Base-by-base conservation (phyloP, 164 flowering plant species). In the Protea cynaroides region DNA sequence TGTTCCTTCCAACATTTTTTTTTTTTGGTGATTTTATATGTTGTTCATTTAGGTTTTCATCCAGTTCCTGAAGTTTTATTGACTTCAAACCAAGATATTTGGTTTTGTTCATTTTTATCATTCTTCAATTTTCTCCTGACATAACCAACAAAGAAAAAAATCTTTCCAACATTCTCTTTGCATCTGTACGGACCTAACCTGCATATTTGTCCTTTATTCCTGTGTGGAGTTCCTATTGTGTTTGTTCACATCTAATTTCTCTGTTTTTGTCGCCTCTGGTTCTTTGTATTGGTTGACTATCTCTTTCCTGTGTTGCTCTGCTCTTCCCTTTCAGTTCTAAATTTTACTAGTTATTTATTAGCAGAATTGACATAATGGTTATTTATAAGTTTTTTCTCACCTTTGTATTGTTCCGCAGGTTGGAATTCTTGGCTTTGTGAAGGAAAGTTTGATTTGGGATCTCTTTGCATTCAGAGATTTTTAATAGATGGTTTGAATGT, bases 401-500 rank as follows among this genome's bases (percentile, higher is more conserved):
- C 44, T 22, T 58, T 38, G 22, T 59, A 38, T 68, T 60, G 65
- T 38, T 44, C 34, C 49, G 63, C 84, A 86, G 86, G 82, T 54
- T 25, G 2, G 0, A 61, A 79, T 58, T 70, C 71, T 50, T 62
- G 77, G 82, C 58, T 80, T 23, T 80, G 87, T 75, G 81, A 51
- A 18, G 83, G 74, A 62, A 62, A 70, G 14, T 54, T 74, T 57
- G 73, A 71, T 67, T 56, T 76, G 71, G 69, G 75, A 22, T 76
- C 81, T 29, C 56, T 56, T 18, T 80, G 83, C 78, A 61, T 57
- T 25, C 84, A 75, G 51, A 73, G 79, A 59, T 68, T 59, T 8
- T 63, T 77, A 25, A 65, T 80, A 36, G 87, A 89, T 72, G 67
- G 68, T 61, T 49, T 80, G 60, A 86, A 84, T 68, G 66, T 84